A percentile compares a stretch with the other conserved stretches of the same genome.
Evolutionary conservation across 2,329 filamentous ascomycete species (phyloP).

Genomic region (Waltergamsia citrina): DNA sequence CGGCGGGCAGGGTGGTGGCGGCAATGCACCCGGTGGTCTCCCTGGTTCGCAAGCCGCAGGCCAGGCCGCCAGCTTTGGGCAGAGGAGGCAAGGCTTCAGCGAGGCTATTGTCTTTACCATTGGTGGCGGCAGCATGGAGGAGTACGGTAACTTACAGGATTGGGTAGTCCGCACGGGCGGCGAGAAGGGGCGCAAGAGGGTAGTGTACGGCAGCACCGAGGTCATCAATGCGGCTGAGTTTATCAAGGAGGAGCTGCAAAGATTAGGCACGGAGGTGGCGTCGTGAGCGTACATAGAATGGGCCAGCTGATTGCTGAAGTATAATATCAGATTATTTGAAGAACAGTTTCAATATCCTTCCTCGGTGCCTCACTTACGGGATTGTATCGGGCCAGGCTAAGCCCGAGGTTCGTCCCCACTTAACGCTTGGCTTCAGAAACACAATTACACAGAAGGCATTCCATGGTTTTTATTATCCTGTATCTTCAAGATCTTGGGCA

Average conservation of each 20-base stretch:
- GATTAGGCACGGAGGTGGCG: slow-evolving; percentile 47
- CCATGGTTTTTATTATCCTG: too few species aligned
- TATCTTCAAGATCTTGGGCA: too few species aligned
- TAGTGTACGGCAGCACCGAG: slow-evolving; percentile 93
- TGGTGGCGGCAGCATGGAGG: slow-evolving; percentile 95
- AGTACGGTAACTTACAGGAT: slow-evolving; percentile 94
- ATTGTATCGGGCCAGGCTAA: too few species aligned
- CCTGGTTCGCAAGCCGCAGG: slow-evolving; percentile 46
- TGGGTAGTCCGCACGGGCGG: slow-evolving; percentile 77
- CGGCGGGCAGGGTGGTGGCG: slow-evolving; percentile 26
- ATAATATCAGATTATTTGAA: slow-evolving; percentile 8
- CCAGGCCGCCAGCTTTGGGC: slow-evolving; percentile 78
- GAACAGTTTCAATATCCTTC: too few species aligned
- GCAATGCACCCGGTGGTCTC: slow-evolving; percentile 35
- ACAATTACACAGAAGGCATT: too few species aligned
- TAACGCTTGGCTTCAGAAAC: too few species aligned
- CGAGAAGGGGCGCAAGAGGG: slow-evolving; percentile 60
- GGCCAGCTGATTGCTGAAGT: too few species aligned
- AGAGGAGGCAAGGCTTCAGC: slow-evolving; percentile 78
- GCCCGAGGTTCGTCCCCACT: too few species aligned
- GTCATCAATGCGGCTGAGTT: slow-evolving; percentile 62
- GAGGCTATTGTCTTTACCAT: slow-evolving; percentile 93
- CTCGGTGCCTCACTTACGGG: too few species aligned
- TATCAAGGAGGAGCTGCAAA: slow-evolving; percentile 53
- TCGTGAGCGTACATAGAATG: slow-evolving; percentile 17